phyloP scores from a whole-genome alignment of 1,284 basidiomycete species.

The Tilletia horrida region DNA sequence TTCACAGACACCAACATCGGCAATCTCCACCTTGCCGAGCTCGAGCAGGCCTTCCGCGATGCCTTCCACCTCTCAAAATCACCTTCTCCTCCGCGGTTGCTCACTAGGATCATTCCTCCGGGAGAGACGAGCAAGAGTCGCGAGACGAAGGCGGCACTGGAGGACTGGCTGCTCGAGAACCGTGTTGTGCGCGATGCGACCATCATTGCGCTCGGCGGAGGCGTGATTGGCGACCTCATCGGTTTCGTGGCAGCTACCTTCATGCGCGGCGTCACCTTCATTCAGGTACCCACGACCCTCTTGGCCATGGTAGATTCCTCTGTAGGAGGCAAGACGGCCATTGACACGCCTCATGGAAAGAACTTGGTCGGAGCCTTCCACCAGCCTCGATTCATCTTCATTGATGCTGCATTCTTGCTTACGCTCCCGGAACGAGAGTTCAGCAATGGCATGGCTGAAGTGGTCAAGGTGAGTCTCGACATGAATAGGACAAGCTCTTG shows the following conservation, averaged over 20 bases:
- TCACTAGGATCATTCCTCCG: slow-evolving; percentile 76
- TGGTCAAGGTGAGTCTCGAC: slow-evolving; percentile 72
- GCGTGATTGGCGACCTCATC: slow-evolving; percentile 89
- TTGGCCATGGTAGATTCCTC: slow-evolving; percentile 98
- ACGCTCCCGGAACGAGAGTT: slow-evolving; percentile 90
- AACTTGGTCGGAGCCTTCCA: slow-evolving; percentile 98
- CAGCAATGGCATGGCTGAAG: slow-evolving; percentile 97
- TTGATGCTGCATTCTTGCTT: slow-evolving; percentile 91
- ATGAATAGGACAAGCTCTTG: neutral
- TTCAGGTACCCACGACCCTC: slow-evolving; percentile 93
- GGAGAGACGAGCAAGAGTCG: slow-evolving; percentile 90
- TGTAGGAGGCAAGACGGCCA: slow-evolving; percentile 95
- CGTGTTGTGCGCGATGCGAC: slow-evolving; percentile 91
- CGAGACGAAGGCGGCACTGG: slow-evolving; percentile 85
- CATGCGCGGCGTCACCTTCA: slow-evolving; percentile 85
- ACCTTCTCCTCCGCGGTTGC: slow-evolving; percentile 61
- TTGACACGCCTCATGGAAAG: slow-evolving; percentile 94
- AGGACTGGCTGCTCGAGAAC: slow-evolving; percentile 85
- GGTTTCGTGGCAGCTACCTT: slow-evolving; percentile 92
- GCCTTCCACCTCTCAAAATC: slow-evolving; percentile 63
- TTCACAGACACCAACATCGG: slow-evolving; percentile 89
- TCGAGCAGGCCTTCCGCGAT: slow-evolving; percentile 64
- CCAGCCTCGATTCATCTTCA: slow-evolving; percentile 96
- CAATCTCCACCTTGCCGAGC: slow-evolving; percentile 61
- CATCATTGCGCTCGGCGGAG: slow-evolving; percentile 87